A percentile compares a stretch with the other conserved stretches of the same genome.
These are phyloP conservation scores for Exophiala viscosa DNA, from an alignment of 2,329 filamentous ascomycete species.

Conservation along the genomic window DNA sequence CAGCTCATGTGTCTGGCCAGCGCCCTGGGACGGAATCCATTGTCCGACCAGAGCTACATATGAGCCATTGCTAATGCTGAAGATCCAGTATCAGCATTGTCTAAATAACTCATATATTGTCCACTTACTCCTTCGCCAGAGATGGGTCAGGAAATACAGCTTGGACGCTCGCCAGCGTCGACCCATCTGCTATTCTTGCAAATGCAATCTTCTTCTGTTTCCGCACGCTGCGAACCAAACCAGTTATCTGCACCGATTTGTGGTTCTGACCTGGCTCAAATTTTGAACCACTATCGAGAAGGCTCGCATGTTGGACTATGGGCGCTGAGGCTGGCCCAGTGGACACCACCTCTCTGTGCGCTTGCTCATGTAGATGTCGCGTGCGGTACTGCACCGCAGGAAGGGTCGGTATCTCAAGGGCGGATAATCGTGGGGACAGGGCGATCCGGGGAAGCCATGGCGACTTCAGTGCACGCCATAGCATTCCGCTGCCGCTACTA, in stretches of 20 bases:
- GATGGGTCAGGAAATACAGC: conserved; percentile 66
- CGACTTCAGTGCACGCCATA: conserved; percentile 17
- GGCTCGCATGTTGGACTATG: conserved; percentile 9
- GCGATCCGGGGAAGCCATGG: conserved; percentile 11
- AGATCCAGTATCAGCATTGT: conserved; percentile 22
- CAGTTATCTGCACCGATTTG: conserved; percentile 16
- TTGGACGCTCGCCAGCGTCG: conserved; percentile 73
- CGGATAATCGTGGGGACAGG: background rate
- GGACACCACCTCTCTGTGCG: background rate
- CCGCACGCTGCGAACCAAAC: conserved; percentile 48
- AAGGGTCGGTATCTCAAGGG: background rate
- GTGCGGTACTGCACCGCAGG: conserved; percentile 3
- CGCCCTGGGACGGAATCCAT: conserved; percentile 66
- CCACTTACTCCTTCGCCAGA: conserved; percentile 67
- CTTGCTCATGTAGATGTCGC: background rate
- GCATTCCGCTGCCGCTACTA: conserved; percentile 15
- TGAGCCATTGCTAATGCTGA: conserved; percentile 74
- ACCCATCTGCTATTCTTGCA: conserved; percentile 82
- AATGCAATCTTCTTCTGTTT: conserved; percentile 83
- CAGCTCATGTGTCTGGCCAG: conserved; percentile 74
- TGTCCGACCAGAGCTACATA: conserved; percentile 73
- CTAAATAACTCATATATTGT: conserved; percentile 27
- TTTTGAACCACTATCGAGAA: conserved; percentile 2
- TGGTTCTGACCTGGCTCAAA: background rate
- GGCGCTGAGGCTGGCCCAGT: background rate